Evolutionary conservation across 1,139 yeast species (phyloP).

Genomic region (Scheffersomyces stambukii): DNA sequence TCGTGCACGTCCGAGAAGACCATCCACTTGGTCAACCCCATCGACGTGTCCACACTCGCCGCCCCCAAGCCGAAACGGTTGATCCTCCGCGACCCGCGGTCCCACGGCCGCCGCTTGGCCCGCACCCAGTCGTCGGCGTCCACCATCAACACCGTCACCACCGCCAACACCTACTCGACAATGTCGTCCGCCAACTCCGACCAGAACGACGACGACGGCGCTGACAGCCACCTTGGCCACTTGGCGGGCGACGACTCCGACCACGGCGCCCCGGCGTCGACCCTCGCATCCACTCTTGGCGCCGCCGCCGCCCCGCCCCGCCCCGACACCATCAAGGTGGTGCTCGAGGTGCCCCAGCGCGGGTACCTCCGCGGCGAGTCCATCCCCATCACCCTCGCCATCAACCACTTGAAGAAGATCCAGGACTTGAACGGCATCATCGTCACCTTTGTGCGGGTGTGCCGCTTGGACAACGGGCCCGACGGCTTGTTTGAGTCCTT

Average conservation of each 20-base stretch:
- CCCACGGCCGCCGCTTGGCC: conserved; percentile 26
- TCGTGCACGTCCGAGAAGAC: conserved; percentile 48
- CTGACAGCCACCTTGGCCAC: neutral
- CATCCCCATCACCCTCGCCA: conserved; percentile 63
- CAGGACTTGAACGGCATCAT: conserved; percentile 75
- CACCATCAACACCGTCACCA: conserved; percentile 29
- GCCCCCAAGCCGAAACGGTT: conserved; percentile 65
- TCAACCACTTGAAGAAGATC: conserved; percentile 67
- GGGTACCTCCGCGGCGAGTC: conserved; percentile 79
- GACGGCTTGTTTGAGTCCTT: conserved; percentile 68
- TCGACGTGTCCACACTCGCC: conserved; percentile 65
- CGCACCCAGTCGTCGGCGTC: conserved; percentile 53
- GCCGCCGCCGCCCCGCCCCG: conserved; percentile 7
- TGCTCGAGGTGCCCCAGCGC: conserved; percentile 57
- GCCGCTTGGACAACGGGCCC: conserved; percentile 68
- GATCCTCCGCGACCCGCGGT: conserved; percentile 48
- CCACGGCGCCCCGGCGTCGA: conserved; percentile 4
- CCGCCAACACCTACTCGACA: conserved; percentile 30
- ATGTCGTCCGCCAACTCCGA: conserved; percentile 34
- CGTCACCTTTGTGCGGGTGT: conserved; percentile 74
- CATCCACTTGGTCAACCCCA: conserved; percentile 63
- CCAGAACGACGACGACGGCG: conserved; percentile 1
- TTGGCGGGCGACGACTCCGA: conserved; percentile 5
- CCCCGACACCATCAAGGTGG: conserved; percentile 45
- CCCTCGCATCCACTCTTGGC: conserved; percentile 4